phyloP scores from a whole-genome alignment of 345 rosid genomes.

The Citrus cavaleriei region DNA sequence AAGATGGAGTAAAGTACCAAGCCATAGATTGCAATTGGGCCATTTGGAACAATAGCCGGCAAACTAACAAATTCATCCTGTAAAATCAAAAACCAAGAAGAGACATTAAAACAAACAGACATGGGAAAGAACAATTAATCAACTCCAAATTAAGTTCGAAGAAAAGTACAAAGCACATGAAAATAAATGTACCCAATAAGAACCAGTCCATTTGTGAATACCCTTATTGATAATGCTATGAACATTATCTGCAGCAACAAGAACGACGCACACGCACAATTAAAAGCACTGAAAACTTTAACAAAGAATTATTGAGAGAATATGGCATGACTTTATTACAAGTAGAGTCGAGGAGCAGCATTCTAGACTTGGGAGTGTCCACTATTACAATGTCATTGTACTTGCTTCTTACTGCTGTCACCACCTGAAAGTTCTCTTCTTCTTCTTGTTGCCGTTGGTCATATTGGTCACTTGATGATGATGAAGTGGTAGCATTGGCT shows the following conservation, averaged over 20 bases:
- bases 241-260: slow-evolving; percentile 47
- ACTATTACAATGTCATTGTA: slow-evolving; percentile 75
- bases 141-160: neutral
- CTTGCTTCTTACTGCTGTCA: slow-evolving; percentile 49
- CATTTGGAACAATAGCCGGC: slow-evolving; percentile 67
- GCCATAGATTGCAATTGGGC: slow-evolving; percentile 77
- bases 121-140: neutral
- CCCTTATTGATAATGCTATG: slow-evolving; percentile 73
- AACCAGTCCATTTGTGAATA: slow-evolving; percentile 62
- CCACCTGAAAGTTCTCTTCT: slow-evolving; percentile 45
- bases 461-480: neutral
- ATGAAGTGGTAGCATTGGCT: neutral
- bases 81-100: neutral
- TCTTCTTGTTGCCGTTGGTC: neutral
- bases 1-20: slow-evolving; percentile 41
- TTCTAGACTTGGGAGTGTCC: slow-evolving; percentile 54
- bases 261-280: neutral
- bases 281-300: neutral
- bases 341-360: slow-evolving; percentile 81
- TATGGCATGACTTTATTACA: slow-evolving; percentile 16
- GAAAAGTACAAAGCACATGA: neutral
- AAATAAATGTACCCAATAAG: slow-evolving; percentile 64
- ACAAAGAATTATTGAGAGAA: neutral
- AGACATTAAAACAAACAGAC: neutral
- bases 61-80: slow-evolving; percentile 80